A percentile compares a stretch with the other conserved stretches of the same genome.
These are phyloP conservation scores for Trichoderma semiorbis DNA, from an alignment of 2,329 filamentous ascomycete species.

Conservation along the genomic window DNA sequence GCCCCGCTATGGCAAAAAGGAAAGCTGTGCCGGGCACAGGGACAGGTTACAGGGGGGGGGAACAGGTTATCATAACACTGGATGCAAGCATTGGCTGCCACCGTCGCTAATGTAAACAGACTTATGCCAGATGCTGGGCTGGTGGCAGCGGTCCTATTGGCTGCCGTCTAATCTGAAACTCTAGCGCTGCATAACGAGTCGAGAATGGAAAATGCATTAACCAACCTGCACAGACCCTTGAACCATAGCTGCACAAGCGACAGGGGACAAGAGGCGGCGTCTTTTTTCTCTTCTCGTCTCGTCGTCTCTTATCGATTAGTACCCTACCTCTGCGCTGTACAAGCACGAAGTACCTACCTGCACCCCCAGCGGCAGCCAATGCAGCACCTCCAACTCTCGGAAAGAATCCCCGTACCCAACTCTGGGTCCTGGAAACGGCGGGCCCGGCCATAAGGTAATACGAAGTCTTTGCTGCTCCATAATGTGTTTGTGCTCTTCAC, in stretches of 20 bases:
- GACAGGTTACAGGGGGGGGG: no score
- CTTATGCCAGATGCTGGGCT: constrained; percentile 21
- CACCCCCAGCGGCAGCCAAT: neutral
- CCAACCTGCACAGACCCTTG: constrained; percentile 12
- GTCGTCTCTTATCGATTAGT: constrained; percentile 3
- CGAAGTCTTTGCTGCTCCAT: neutral
- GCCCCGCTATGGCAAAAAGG: no score
- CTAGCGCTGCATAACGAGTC: constrained; percentile 34
- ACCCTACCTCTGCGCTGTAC: neutral
- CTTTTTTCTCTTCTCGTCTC: neutral
- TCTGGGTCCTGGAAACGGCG: neutral
- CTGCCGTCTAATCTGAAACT: constrained; percentile 32
- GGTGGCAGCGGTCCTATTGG: constrained; percentile 33
- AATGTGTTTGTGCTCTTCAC: neutral
- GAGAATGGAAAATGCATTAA: constrained; percentile 18
- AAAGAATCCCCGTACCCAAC: neutral
- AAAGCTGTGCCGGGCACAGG: no score
- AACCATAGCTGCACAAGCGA: neutral
- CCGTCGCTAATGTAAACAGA: constrained; percentile 20
- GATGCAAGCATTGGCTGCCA: constrained; percentile 15
- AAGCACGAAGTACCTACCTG: neutral
- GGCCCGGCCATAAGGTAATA: neutral
- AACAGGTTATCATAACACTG: no score
- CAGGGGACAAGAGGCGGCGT: neutral
- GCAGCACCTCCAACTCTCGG: neutral